Conservation (phyloP, 2,329 filamentous ascomycete species). For the Pyrenophora tritici-repentis region DNA sequence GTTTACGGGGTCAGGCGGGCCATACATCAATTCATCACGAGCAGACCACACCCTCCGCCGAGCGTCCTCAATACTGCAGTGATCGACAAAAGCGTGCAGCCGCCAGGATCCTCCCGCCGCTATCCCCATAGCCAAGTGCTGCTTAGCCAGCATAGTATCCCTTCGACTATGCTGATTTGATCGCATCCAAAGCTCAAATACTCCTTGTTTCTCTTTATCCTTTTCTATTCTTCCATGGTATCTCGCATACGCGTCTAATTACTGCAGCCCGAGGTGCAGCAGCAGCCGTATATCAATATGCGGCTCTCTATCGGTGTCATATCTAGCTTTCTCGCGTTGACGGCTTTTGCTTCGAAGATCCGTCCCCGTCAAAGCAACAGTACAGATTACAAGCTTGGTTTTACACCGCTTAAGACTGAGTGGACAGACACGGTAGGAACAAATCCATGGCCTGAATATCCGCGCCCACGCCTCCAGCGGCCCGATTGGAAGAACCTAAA, state of each 20-base stretch:
- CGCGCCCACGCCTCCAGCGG: conserved; percentile 61
- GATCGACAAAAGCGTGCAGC: conserved; percentile 36
- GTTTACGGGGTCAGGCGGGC: conserved; percentile 15
- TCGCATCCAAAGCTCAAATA: conserved; percentile 28
- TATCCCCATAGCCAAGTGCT: conserved; percentile 25
- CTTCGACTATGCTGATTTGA: conserved; percentile 20
- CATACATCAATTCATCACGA: conserved; percentile 9
- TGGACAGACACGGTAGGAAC: conserved; percentile 61
- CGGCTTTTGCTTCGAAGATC: conserved; percentile 14
- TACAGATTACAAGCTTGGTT: conserved; percentile 36
- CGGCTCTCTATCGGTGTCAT: conserved; percentile 18
- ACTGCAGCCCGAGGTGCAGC: not conserved
- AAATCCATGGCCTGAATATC: conserved; percentile 63
- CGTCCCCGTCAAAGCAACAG: conserved; percentile 36
- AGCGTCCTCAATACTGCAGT: conserved; percentile 12
- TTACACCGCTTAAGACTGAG: conserved; percentile 45
- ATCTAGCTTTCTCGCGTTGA: conserved; percentile 16
- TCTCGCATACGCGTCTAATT: not conserved
- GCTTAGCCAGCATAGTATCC: conserved; percentile 24
- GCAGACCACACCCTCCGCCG: conserved; percentile 1
- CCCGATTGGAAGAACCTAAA: conserved; percentile 62
- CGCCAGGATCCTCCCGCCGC: conserved; percentile 31
- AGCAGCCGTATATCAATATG: conserved; percentile 25
- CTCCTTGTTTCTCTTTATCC: conserved; percentile 1
- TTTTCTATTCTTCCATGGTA: not conserved